phyloP scores from a whole-genome alignment of 331 rosid species.

The Quercus phellos region DNA sequence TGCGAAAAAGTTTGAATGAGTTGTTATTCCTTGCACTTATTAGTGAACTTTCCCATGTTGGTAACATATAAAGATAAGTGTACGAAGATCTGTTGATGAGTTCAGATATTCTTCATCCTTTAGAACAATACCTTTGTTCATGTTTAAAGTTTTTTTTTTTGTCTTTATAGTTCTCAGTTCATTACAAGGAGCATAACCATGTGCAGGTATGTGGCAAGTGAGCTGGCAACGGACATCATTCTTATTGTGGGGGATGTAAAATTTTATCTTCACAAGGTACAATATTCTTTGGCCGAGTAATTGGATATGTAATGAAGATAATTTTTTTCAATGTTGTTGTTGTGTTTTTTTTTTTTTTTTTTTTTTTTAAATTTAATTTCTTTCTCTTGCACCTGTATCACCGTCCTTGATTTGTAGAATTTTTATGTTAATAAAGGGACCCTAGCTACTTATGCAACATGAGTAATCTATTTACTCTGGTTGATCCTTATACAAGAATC shows the following conservation, averaged over 20 bases:
- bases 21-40: neutral
- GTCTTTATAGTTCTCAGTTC: slow-evolving; percentile 12
- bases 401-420: neutral
- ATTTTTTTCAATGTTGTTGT: neutral
- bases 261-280: slow-evolving; percentile 88
- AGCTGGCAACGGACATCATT: slow-evolving; percentile 68
- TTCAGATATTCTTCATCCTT: neutral
- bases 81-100: neutral
- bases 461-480: neutral
- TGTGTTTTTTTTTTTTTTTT: no score
- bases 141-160: neutral
- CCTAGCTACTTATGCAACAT: neutral
- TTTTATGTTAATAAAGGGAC: neutral
- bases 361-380: neutral
- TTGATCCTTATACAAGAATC: neutral
- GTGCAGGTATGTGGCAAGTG: slow-evolving; percentile 85
- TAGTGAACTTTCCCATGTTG: neutral
- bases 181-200: slow-evolving; percentile 1
- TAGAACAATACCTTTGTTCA: neutral
- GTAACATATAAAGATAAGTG: neutral
- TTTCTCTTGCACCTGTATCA: neutral
- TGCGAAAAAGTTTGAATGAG: neutral
- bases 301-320: neutral
- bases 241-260: slow-evolving; percentile 64
- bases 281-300: slow-evolving; percentile 14